Conservation (phyloP, 2,329 filamentous ascomycete species). For the Proliferodiscus dingleyae region DNA sequence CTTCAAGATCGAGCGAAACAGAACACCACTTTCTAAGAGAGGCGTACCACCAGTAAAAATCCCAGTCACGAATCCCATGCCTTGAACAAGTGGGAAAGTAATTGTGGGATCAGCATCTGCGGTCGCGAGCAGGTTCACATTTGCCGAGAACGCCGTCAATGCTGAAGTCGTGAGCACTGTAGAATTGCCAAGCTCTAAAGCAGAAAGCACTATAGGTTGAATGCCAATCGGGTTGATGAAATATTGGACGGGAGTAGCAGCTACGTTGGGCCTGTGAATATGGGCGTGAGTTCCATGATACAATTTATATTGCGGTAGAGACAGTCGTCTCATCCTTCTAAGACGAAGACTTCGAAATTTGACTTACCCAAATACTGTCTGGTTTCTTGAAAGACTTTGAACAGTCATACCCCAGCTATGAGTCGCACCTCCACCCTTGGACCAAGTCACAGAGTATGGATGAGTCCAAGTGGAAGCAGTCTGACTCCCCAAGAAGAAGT, state of each 20-base stretch:
- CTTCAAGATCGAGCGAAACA: slow-evolving; percentile 64
- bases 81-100: slow-evolving; percentile 79
- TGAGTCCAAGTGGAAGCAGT: slow-evolving; percentile 66
- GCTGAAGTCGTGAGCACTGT: slow-evolving; percentile 53
- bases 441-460: slow-evolving; percentile 68
- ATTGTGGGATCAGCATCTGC: slow-evolving; percentile 54
- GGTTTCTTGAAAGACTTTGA: slow-evolving; percentile 64
- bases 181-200: slow-evolving; percentile 60
- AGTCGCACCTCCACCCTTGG: slow-evolving; percentile 55
- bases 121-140: slow-evolving; percentile 61
- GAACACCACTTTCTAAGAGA: slow-evolving; percentile 67
- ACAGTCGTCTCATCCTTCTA: too few relatives aligned
- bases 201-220: slow-evolving; percentile 76
- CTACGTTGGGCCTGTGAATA: slow-evolving; percentile 36
- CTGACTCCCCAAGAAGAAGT: slow-evolving; percentile 74
- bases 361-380: slow-evolving; percentile 58
- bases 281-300: too few relatives aligned
- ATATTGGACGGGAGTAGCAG: slow-evolving; percentile 58
- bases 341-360: too few relatives aligned
- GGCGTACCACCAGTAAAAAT: slow-evolving; percentile 68
- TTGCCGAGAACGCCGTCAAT: slow-evolving; percentile 54
- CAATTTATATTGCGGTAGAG: too few relatives aligned
- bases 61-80: slow-evolving; percentile 81
- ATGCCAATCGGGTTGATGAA: slow-evolving; percentile 80
- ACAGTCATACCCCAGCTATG: slow-evolving; percentile 74